Evolutionary conservation across 176 grass and related monocot genomes (phyloP).

Genomic region (Phoenix dactylifera): DNA sequence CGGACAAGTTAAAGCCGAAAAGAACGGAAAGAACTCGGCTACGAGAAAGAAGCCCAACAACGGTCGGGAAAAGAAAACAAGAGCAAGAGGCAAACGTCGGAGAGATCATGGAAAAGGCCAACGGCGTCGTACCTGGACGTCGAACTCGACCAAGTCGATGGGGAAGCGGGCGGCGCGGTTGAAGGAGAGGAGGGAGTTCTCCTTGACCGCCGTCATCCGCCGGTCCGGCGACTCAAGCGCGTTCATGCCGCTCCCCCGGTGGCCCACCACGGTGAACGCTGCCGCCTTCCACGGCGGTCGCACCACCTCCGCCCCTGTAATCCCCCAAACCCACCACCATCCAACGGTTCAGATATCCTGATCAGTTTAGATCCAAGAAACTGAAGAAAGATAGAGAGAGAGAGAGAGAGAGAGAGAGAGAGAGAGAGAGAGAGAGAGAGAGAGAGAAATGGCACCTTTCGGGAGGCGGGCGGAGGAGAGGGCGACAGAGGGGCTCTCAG

Average conservation of each 20-base stretch:
- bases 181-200: slow-evolving; percentile 85
- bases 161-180: slow-evolving; percentile 68
- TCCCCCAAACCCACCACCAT: neutral
- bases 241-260: slow-evolving; percentile 97
- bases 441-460: slow-evolving; percentile 12
- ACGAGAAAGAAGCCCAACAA: no score
- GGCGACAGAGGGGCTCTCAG: slow-evolving; percentile 19
- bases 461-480: slow-evolving; percentile 28
- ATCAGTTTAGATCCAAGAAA: no score
- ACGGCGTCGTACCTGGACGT: slow-evolving; percentile 55
- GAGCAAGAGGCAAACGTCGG: slow-evolving; percentile 1
- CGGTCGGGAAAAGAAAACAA: no score
- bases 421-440: no score
- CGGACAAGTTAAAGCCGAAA: no score
- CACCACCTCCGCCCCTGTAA: neutral
- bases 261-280: slow-evolving; percentile 57
- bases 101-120: slow-evolving; percentile 10
- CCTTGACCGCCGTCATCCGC: slow-evolving; percentile 64
- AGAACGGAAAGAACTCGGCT: no score
- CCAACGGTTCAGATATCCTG: no score
- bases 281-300: slow-evolving; percentile 7
- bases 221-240: slow-evolving; percentile 56
- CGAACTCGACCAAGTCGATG: slow-evolving; percentile 88
- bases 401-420: no score
- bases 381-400: no score